phyloP scores from a whole-genome alignment of 257 asterid genomes.

The Gardenia jasminoides region DNA sequence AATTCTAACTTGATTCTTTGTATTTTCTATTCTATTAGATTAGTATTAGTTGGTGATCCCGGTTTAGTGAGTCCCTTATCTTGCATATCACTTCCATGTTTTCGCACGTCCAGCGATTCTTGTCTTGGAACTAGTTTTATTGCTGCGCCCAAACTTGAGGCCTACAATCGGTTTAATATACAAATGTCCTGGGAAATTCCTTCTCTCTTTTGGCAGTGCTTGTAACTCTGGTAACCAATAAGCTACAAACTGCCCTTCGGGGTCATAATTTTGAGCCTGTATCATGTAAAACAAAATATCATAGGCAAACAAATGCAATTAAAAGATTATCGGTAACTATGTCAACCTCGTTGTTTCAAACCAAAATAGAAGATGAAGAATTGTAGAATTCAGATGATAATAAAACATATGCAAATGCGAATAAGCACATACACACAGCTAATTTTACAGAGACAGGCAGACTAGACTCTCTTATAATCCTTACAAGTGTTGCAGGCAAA shows the following conservation, averaged over 20 bases:
- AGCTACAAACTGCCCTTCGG: conserved; percentile 78
- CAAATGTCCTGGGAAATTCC: conserved; percentile 63
- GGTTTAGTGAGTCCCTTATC: conserved; percentile 25
- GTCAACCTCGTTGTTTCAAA: too few species aligned
- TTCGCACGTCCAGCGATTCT: conserved; percentile 29
- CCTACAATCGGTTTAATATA: conserved; percentile 66
- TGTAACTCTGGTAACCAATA: conserved; percentile 76
- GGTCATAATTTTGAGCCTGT: conserved; percentile 90
- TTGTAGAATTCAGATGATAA: too few species aligned
- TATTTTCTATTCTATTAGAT: too few species aligned
- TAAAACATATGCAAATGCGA: too few species aligned
- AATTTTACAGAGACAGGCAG: too few species aligned
- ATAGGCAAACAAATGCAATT: not conserved
- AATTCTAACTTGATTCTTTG: too few species aligned
- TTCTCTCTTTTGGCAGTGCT: conserved; percentile 65
- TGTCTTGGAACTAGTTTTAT: conserved; percentile 29
- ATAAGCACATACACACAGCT: too few species aligned
- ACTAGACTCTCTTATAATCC: too few species aligned
- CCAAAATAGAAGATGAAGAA: too few species aligned
- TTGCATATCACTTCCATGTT: conserved; percentile 31
- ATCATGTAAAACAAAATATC: not conserved
- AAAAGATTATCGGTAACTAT: too few species aligned
- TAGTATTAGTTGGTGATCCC: too few species aligned
- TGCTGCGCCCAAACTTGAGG: conserved; percentile 63
- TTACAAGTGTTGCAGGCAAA: too few species aligned